These are phyloP conservation scores for Ogataea paraovalis DNA, from an alignment of 805 yeast genomes.

Conservation along the genomic window DNA sequence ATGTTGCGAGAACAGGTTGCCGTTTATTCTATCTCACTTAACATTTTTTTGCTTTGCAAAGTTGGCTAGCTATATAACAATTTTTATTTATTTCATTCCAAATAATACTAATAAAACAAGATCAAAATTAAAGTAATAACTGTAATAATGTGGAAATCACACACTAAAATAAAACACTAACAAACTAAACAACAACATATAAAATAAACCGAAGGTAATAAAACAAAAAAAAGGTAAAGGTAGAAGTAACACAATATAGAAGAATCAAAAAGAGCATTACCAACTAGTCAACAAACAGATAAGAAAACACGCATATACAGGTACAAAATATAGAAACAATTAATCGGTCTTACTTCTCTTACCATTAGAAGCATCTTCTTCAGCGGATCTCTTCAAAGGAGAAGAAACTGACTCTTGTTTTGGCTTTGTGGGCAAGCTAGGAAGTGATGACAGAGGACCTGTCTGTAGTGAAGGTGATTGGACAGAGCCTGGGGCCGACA, in stretches of 20 bases:
- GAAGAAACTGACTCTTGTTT: background rate
- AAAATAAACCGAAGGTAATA: background rate
- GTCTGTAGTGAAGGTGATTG: background rate
- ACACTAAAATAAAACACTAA: no score
- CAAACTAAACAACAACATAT: no score
- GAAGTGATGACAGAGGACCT: background rate
- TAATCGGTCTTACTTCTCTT: constrained; percentile 22
- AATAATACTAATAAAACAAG: constrained; percentile 1
- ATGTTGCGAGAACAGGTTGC: background rate
- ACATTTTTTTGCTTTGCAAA: no score
- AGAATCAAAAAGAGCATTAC: no score
- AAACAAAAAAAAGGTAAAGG: background rate
- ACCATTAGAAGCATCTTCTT: constrained; percentile 13
- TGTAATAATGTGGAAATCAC: background rate
- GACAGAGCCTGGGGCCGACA: background rate
- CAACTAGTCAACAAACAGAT: no score
- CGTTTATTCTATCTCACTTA: constrained; percentile 1
- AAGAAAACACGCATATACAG: background rate
- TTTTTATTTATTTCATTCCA: no score
- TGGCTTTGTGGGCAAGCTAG: constrained; percentile 3
- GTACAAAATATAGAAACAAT: background rate
- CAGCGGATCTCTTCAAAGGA: constrained; percentile 20
- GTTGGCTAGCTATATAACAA: no score
- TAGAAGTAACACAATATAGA: no score
- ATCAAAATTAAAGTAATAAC: background rate